Conservation (phyloP, 2,329 filamentous ascomycete genomes). For the Hirsutella minnesotensis region DNA sequence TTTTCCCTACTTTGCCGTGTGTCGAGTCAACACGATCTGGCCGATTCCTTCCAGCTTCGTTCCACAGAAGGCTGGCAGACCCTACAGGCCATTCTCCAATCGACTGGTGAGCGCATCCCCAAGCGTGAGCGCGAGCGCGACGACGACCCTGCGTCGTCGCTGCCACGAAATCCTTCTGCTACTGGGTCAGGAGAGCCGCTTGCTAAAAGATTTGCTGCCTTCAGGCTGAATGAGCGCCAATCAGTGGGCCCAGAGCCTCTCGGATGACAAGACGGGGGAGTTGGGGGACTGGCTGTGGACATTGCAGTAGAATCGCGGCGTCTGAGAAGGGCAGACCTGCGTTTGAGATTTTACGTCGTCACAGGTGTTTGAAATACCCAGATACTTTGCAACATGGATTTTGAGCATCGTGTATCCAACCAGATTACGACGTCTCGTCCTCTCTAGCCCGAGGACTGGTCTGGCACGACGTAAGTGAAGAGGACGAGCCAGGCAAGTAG, state of each 20-base stretch:
- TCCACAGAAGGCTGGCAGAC: slow-evolving; percentile 90
- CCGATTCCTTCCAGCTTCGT: slow-evolving; percentile 72
- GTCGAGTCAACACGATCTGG: slow-evolving; percentile 67
- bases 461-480: too few relatives aligned
- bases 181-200: slow-evolving; percentile 38
- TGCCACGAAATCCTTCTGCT: slow-evolving; percentile 9
- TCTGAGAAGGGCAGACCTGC: too few relatives aligned
- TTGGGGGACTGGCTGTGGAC: too few relatives aligned
- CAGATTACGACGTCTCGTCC: too few relatives aligned
- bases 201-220: slow-evolving; percentile 55
- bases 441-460: too few relatives aligned
- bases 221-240: slow-evolving; percentile 43
- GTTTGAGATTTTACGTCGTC: too few relatives aligned
- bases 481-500: too few relatives aligned
- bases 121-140: slow-evolving; percentile 48
- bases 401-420: too few relatives aligned
- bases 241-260: neutral
- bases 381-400: too few relatives aligned
- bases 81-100: slow-evolving; percentile 82
- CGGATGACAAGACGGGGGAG: neutral
- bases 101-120: slow-evolving; percentile 91
- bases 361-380: too few relatives aligned
- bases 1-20: slow-evolving; percentile 75
- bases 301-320: too few relatives aligned
- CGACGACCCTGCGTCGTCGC: slow-evolving; percentile 14